Evolutionary conservation across 345 rosid genomes (phyloP).

Genomic region (Geranium rotundifolium): DNA sequence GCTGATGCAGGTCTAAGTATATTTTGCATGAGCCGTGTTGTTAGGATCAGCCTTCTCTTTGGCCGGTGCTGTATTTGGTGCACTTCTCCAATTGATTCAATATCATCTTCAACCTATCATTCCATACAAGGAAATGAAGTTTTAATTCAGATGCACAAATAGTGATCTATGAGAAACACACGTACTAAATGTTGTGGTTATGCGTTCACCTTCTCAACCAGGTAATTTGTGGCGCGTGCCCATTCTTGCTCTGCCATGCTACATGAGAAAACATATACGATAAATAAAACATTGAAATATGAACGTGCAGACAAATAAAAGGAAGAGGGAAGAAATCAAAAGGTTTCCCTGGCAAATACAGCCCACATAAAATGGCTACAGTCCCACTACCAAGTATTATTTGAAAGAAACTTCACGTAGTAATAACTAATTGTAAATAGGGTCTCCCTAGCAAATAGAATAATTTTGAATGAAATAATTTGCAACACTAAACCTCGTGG

Average conservation of each 20-base stretch:
- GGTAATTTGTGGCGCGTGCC: constrained; percentile 49
- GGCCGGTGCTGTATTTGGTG: constrained; percentile 34
- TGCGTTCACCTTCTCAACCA: constrained; percentile 59
- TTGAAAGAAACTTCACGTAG: not conserved
- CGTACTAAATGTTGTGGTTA: constrained; percentile 1
- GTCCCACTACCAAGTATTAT: too few relatives aligned
- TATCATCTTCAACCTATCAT: constrained; percentile 52
- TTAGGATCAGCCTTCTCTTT: constrained; percentile 67
- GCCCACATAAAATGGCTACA: too few relatives aligned
- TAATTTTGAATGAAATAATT: too few relatives aligned
- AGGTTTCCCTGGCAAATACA: not conserved
- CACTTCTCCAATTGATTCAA: constrained; percentile 40
- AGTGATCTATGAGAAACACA: not conserved
- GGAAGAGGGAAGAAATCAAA: not conserved
- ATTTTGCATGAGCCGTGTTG: constrained; percentile 78
- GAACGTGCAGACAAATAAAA: not conserved
- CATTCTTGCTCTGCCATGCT: constrained; percentile 64
- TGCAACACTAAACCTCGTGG: not conserved
- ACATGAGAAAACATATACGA: constrained; percentile 16
- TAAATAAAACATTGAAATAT: not conserved
- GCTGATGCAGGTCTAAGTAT: constrained; percentile 46
- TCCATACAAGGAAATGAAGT: constrained; percentile 11
- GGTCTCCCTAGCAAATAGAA: not conserved
- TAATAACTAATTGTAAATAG: not conserved
- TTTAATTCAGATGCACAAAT: not conserved